Evolutionary conservation across 768 basidiomycete species (phyloP).

Genomic region (Lactifluus volemus): DNA sequence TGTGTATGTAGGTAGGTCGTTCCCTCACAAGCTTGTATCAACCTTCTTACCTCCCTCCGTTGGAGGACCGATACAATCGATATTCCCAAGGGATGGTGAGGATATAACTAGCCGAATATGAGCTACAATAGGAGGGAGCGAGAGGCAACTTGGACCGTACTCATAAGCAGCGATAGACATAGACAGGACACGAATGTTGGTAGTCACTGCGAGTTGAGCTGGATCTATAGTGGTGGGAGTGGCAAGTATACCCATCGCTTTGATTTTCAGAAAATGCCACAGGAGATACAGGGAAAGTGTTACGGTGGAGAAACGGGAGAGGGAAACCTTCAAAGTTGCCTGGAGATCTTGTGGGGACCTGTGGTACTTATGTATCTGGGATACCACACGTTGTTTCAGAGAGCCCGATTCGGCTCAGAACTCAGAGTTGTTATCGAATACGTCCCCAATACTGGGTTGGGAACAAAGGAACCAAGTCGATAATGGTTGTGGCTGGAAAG

Average conservation of each 20-base stretch:
- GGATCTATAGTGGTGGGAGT: neutral
- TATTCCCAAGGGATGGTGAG: conserved; percentile 14
- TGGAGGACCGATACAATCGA: conserved; percentile 6
- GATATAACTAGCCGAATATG: conserved; percentile 7
- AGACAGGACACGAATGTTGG: conserved; percentile 7
- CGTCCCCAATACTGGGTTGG: neutral
- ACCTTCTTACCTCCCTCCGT: neutral
- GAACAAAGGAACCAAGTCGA: too few species aligned
- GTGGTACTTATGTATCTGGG: neutral
- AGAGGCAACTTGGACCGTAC: neutral
- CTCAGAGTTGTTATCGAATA: neutral
- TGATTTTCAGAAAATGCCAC: neutral
- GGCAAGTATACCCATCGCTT: neutral
- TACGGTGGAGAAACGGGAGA: neutral
- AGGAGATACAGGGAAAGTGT: neutral
- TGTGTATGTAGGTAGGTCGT: neutral
- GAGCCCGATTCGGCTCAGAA: neutral
- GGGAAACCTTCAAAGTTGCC: neutral
- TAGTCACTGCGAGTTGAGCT: neutral
- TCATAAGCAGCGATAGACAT: conserved; percentile 14
- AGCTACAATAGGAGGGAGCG: neutral
- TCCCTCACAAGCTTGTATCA: neutral
- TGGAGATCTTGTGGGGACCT: neutral
- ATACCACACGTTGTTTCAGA: neutral
- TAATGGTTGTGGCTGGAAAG: neutral